Evolutionary conservation across 345 rosid genomes (phyloP), one percentile per base, ranked within the genome.

Genomic region (Dimocarpus longan): DNA sequence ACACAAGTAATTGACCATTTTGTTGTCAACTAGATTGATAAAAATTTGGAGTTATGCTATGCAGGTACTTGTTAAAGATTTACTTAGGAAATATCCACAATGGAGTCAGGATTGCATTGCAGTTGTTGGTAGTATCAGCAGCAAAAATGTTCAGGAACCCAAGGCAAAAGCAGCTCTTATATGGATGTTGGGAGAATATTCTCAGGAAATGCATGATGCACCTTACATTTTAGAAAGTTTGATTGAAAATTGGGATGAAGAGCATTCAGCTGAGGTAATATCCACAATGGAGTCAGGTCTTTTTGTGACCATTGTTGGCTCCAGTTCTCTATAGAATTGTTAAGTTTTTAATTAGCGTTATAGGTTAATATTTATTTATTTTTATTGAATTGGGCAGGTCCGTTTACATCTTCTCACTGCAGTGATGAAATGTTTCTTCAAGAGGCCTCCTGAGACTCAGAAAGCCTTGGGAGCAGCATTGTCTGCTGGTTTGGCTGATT

Each of bases 61-160:
- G 75, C 88, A 96, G 97, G 99, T 96, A 80, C 98, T 96, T 82
- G 98, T 96, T 50, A 96, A 96, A 86, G 98, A 96, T 87, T 89
- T 96, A 78, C 86, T 96, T 70, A 93, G 99, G 79, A 96, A 96
- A 83, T 94, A 96, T 85, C 99, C 99, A 10, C 99, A 96, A 70
- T 96, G 98, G 99, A 96, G 99, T 87, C 98, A 96, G 22, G 98
- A 96, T 78, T 96, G 99, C 88, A 96, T 96, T 85, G 98, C 98
- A 73, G 99, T 94, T 87, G 99, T 96, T 82, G 99, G 99, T 73
- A 91, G 91, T 87, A 96, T 96, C 78, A 96, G 99, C 85, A 92
- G 95, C 83, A 88, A 91, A 54, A 94, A 91, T 84, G 84, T 96
- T 75, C 97, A 92, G 82, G 99, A 96, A 84, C 95, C 99, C 12